A percentile compares a stretch with the other conserved stretches of the same genome.
phyloP scores from a whole-genome alignment of 495 filamentous ascomycete genomes.

The Xylaria intraflava region DNA sequence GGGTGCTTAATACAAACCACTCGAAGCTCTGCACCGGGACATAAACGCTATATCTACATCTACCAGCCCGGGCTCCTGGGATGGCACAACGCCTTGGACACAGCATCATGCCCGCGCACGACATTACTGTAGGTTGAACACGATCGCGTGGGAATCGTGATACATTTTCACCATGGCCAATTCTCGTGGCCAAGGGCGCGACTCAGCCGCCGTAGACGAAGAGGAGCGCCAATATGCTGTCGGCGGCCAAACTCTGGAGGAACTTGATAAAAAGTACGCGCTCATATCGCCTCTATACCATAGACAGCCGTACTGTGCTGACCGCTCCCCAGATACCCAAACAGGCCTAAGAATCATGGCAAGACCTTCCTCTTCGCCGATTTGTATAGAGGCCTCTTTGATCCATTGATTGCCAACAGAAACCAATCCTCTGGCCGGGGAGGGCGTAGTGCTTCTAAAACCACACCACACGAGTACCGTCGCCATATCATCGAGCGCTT shows the following conservation, averaged over 20 bases:
- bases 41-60: no score
- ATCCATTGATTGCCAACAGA: constrained; percentile 77
- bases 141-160: no score
- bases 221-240: constrained; percentile 44
- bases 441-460: constrained; percentile 48
- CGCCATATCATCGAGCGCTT: constrained; percentile 85
- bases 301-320: constrained; percentile 12
- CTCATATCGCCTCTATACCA: background rate
- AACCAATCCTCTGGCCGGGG: constrained; percentile 63
- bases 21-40: no score
- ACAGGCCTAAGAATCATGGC: constrained; percentile 73
- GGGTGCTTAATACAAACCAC: no score
- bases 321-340: constrained; percentile 59
- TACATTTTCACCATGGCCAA: background rate
- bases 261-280: constrained; percentile 60
- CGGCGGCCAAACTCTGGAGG: constrained; percentile 36
- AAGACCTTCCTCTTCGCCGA: constrained; percentile 78
- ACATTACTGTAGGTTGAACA: background rate
- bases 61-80: background rate
- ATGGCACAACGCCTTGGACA: background rate
- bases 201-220: constrained; percentile 48
- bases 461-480: constrained; percentile 75
- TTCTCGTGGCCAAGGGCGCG: constrained; percentile 34
- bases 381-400: constrained; percentile 71
- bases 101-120: background rate